Percentiles rank a stretch among this genome's conserved stretches.
phyloP scores from a whole-genome alignment of 2,329 filamentous ascomycete species.

The Aspergillus aculeatus region DNA sequence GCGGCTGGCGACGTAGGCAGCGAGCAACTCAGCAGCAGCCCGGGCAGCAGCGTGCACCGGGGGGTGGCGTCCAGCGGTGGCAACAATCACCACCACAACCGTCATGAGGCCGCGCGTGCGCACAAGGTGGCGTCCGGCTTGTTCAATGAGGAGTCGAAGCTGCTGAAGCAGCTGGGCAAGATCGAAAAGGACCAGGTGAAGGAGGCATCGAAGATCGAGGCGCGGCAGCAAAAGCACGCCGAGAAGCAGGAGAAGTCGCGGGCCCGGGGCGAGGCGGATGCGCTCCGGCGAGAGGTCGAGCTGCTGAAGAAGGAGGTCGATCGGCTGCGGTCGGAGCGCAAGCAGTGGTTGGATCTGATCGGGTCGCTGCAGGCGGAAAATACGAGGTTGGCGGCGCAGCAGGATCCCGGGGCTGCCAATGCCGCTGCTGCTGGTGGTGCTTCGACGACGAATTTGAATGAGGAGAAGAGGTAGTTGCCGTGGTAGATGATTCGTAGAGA shows the following conservation, averaged over 20 bases:
- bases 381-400: slow-evolving; percentile 41
- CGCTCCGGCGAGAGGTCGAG: slow-evolving; percentile 49
- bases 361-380: slow-evolving; percentile 59
- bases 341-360: slow-evolving; percentile 51
- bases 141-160: slow-evolving; percentile 35
- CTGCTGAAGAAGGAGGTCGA: slow-evolving; percentile 50
- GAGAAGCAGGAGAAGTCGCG: slow-evolving; percentile 46
- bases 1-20: slow-evolving; percentile 18
- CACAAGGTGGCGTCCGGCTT: slow-evolving; percentile 33
- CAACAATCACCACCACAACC: slow-evolving; percentile 15
- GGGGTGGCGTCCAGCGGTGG: background rate
- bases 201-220: slow-evolving; percentile 40
- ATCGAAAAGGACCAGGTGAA: slow-evolving; percentile 44
- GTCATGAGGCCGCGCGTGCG: slow-evolving; percentile 22
- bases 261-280: slow-evolving; percentile 45
- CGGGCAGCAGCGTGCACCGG: slow-evolving; percentile 11
- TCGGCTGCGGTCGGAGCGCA: slow-evolving; percentile 50
- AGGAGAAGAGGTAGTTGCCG: background rate
- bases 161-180: slow-evolving; percentile 42
- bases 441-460: background rate
- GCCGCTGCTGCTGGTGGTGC: background rate
- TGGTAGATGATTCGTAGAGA: too few species aligned
- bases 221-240: slow-evolving; percentile 36
- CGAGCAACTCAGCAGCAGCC: slow-evolving; percentile 20
- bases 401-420: background rate